Evolutionary conservation across 768 basidiomycete genomes (phyloP), one percentile per base, ranked within the genome.

Genomic region (Leccinum olivaceopallidum): DNA sequence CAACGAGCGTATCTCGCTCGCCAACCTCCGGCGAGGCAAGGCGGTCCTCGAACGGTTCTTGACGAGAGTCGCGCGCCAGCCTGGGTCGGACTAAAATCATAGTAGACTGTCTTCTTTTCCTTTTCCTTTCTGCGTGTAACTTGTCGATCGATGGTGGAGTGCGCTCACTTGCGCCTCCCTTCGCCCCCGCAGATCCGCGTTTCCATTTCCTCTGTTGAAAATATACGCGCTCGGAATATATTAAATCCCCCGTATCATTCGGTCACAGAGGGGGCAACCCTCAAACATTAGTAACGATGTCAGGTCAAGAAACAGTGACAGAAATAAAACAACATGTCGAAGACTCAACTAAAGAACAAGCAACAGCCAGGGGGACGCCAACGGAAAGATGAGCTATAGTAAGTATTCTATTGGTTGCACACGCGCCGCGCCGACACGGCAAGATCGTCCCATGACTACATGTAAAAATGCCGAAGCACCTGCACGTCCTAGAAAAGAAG

Each of bases 1-100:
- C 3, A 92, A 99, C 71, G 97, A 99, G 73, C 82, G 94, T 4
- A 94, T 98, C 56, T 88, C 94, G 3, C 75, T 97, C 2, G 75
- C 84, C 22, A 98, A 98, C 67, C 80, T 98, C 24, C 81, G 82
- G 20, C 84, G 86, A 42, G 92, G 92, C 0, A 91, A 91, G 64
- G 78, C 84, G 2, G 92, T 93, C 44, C 70, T 93, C 32, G 88
- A 92, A 67, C 83, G 87, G 16, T 94, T 94, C 73, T 72, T 92
- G 56, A 67, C 79, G 2, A 84, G 82, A 26, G 80, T 85, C 2
- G 84, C 82, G 16, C 48, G 51, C 18, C 34, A 20, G 30, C 26
- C 48, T 8, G 20, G n/a, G 48, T 34, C 53, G 59, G 20, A 34
- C 3, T 13, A 36, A 30, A 4, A n/a, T 48, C 28, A 13, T 57